phyloP scores from a whole-genome alignment of 768 basidiomycete genomes.

The Mycena chlorophos region DNA sequence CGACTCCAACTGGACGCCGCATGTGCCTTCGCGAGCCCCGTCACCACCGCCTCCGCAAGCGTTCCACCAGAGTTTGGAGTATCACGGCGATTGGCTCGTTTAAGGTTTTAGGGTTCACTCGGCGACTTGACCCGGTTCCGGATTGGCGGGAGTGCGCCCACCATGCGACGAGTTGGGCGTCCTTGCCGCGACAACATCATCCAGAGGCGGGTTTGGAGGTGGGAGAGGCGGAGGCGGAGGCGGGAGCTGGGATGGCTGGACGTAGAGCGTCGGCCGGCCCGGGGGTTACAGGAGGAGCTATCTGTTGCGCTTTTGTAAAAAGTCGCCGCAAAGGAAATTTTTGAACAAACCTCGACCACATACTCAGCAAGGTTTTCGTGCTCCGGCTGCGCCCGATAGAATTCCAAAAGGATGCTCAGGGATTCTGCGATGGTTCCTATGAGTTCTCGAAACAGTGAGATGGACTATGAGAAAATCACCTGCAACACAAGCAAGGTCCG shows the following conservation, averaged over 20 bases:
- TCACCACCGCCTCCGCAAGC: slow-evolving; percentile 8
- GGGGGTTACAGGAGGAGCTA: slow-evolving; percentile 48
- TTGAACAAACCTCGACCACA: slow-evolving; percentile 49
- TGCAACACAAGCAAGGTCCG: slow-evolving; percentile 57
- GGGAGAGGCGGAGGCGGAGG: slow-evolving; percentile 11
- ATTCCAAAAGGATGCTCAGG: slow-evolving; percentile 66
- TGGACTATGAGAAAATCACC: slow-evolving; percentile 41
- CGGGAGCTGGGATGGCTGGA: slow-evolving; percentile 36
- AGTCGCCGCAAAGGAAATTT: neutral
- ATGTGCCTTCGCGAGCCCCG: slow-evolving; percentile 5
- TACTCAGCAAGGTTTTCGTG: slow-evolving; percentile 53
- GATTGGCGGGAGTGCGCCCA: slow-evolving; percentile 49
- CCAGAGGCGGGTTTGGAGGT: slow-evolving; percentile 22
- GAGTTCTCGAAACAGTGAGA: slow-evolving; percentile 2
- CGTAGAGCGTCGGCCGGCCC: slow-evolving; percentile 26
- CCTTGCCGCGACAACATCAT: slow-evolving; percentile 38
- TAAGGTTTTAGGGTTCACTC: slow-evolving; percentile 8
- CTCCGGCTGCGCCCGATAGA: slow-evolving; percentile 64
- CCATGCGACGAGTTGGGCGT: slow-evolving; percentile 65
- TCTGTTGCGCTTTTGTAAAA: slow-evolving; percentile 34
- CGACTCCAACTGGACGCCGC: slow-evolving; percentile 19
- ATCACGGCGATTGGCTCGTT: slow-evolving; percentile 30
- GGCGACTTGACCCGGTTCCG: slow-evolving; percentile 20
- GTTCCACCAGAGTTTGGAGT: slow-evolving; percentile 17
- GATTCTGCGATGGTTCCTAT: slow-evolving; percentile 47